Evolutionary conservation across 108 stramenopile genomes (phyloP).

Genomic region (Stephanodiscus triporus): DNA sequence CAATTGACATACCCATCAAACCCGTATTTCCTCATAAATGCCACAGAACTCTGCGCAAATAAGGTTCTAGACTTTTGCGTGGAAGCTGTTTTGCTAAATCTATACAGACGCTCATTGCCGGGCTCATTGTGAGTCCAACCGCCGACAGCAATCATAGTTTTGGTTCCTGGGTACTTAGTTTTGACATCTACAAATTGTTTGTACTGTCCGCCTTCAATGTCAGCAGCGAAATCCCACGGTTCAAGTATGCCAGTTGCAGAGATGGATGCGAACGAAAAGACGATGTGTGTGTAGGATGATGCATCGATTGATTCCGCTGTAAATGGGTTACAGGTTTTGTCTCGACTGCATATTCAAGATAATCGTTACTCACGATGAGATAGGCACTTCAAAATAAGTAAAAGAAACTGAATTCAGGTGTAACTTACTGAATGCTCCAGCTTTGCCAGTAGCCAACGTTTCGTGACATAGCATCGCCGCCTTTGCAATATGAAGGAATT

Average conservation of each 20-base stretch:
- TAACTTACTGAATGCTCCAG: constrained; percentile 49
- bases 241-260: constrained; percentile 33
- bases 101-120: constrained; percentile 44
- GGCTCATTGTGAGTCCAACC: constrained; percentile 57
- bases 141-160: constrained; percentile 43
- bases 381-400: not conserved
- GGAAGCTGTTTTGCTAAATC: constrained; percentile 36
- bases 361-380: not conserved
- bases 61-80: constrained; percentile 32
- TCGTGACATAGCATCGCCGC: constrained; percentile 30
- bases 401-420: not conserved
- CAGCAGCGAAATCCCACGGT: constrained; percentile 43
- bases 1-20: constrained; percentile 31
- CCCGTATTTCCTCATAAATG: constrained; percentile 39
- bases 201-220: constrained; percentile 35
- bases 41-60: constrained; percentile 46
- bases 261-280: constrained; percentile 49
- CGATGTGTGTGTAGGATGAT: constrained; percentile 48
- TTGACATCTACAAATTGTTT: constrained; percentile 29
- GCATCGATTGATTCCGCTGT: constrained; percentile 46
- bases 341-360: constrained; percentile 8
- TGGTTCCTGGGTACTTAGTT: constrained; percentile 31
- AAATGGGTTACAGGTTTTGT: constrained; percentile 44
- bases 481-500: constrained; percentile 33
- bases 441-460: constrained; percentile 58